Conservation (phyloP, 2,329 filamentous ascomycete species). For the Shiraia bambusicola region DNA sequence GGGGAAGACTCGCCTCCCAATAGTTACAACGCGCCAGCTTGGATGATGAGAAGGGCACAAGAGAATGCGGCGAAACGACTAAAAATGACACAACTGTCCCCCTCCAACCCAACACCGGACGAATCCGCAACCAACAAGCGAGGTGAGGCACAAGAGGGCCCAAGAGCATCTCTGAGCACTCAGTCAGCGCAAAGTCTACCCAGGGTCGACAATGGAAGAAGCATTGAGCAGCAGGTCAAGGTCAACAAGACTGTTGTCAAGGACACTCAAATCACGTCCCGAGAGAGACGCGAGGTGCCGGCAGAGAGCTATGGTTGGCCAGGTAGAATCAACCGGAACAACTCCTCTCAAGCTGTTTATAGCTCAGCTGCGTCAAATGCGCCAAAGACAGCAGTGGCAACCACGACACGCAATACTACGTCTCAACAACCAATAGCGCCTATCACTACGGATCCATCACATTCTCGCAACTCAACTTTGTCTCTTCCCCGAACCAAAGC, state of each 20-base stretch:
- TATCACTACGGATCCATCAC: not conserved
- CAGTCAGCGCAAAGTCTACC: too few species aligned
- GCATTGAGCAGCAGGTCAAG: too few species aligned
- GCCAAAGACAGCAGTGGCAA: too few species aligned
- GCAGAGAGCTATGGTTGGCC: too few species aligned
- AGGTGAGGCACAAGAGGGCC: too few species aligned
- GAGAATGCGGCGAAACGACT: not conserved
- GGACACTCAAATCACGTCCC: too few species aligned
- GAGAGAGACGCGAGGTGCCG: too few species aligned
- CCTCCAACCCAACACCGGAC: not conserved
- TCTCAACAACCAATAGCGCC: too few species aligned
- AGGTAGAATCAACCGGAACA: not conserved
- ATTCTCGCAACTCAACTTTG: not conserved
- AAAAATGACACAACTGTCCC: not conserved
- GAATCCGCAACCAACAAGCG: constrained; percentile 6
- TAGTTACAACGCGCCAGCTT: constrained; percentile 1
- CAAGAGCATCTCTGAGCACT: too few species aligned
- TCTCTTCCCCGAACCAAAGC: not conserved
- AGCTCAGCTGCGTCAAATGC: not conserved
- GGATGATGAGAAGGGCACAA: constrained; percentile 5
- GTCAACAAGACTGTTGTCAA: too few species aligned
- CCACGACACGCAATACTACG: too few species aligned
- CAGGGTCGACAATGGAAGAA: too few species aligned
- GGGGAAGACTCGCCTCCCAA: not conserved
- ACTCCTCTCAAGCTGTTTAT: not conserved